These are phyloP conservation scores for Myxozyma melibiosi DNA, from an alignment of 805 yeast genomes.

Conservation along the genomic window DNA sequence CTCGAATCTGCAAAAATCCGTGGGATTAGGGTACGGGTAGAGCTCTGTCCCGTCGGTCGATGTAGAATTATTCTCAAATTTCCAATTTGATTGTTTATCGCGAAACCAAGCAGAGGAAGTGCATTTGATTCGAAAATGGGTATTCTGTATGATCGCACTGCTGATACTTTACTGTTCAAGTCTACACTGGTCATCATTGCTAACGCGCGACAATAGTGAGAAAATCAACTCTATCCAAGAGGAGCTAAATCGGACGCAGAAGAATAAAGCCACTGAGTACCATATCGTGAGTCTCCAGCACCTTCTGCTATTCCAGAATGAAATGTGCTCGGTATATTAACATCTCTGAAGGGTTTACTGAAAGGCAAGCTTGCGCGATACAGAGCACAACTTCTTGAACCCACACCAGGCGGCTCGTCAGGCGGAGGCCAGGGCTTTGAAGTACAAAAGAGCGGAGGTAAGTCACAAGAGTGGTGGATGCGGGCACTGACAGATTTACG, in stretches of 20 bases:
- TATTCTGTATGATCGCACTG: constrained; percentile 13
- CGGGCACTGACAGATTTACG: too few relatives aligned
- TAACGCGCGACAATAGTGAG: constrained; percentile 14
- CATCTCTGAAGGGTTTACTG: constrained; percentile 53
- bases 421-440: constrained; percentile 88
- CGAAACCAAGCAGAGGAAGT: too few relatives aligned
- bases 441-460: constrained; percentile 80
- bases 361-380: constrained; percentile 89
- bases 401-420: constrained; percentile 71
- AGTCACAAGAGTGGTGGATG: too few relatives aligned
- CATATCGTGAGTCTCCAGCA: constrained; percentile 59
- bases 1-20: too few relatives aligned
- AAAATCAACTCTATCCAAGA: constrained; percentile 64
- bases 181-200: background rate
- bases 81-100: too few relatives aligned
- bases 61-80: too few relatives aligned
- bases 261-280: constrained; percentile 96
- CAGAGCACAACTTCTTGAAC: constrained; percentile 88
- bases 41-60: too few relatives aligned
- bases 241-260: constrained; percentile 93
- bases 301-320: too few relatives aligned
- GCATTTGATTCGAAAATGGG: too few relatives aligned
- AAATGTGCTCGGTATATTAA: background rate
- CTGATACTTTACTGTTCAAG: background rate
- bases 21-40: too few relatives aligned